These are phyloP conservation scores for Exophiala xenobiotica DNA, from an alignment of 2,329 filamentous ascomycete genomes.

Conservation along the genomic window DNA sequence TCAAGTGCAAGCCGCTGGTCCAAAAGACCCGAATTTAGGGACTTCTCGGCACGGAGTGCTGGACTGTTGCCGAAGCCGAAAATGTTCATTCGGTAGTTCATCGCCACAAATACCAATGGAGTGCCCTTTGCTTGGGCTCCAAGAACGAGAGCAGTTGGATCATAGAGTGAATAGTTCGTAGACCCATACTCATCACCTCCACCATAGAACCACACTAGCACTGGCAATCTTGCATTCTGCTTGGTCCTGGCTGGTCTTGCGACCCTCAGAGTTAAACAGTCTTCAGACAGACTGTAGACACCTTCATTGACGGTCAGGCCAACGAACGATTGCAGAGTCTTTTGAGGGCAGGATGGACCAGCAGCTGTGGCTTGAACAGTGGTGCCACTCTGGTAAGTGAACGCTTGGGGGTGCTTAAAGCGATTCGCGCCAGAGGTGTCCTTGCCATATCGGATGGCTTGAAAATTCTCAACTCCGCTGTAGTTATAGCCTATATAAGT, in stretches of 20 bases:
- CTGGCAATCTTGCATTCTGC: constrained; percentile 31
- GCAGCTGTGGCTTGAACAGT: constrained; percentile 28
- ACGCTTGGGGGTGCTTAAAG: constrained; percentile 32
- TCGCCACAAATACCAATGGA: constrained; percentile 21
- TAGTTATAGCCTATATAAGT: constrained; percentile 27
- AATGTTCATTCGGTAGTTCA: constrained; percentile 24
- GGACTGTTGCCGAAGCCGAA: constrained; percentile 41
- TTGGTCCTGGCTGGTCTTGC: constrained; percentile 15
- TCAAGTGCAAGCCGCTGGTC: constrained; percentile 27
- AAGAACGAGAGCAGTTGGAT: constrained; percentile 20
- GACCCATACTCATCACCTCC: constrained; percentile 12
- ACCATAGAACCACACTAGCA: constrained; percentile 34
- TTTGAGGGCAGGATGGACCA: constrained; percentile 31
- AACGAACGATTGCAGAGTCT: constrained; percentile 9
- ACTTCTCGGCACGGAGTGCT: constrained; percentile 31
- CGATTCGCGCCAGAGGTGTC: constrained; percentile 33
- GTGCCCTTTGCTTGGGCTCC: constrained; percentile 12
- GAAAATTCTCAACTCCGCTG: constrained; percentile 30
- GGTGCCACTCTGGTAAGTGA: constrained; percentile 29
- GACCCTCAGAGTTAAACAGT: constrained; percentile 37
- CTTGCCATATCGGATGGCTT: constrained; percentile 33
- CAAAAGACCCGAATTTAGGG: constrained; percentile 39
- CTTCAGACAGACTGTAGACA: constrained; percentile 34
- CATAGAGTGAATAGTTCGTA: constrained; percentile 16
- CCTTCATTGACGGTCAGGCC: constrained; percentile 12